Percentiles rank a stretch among this genome's conserved stretches.
Evolutionary conservation across 768 basidiomycete genomes (phyloP).

Genomic region (Hypsizygus marmoreus): DNA sequence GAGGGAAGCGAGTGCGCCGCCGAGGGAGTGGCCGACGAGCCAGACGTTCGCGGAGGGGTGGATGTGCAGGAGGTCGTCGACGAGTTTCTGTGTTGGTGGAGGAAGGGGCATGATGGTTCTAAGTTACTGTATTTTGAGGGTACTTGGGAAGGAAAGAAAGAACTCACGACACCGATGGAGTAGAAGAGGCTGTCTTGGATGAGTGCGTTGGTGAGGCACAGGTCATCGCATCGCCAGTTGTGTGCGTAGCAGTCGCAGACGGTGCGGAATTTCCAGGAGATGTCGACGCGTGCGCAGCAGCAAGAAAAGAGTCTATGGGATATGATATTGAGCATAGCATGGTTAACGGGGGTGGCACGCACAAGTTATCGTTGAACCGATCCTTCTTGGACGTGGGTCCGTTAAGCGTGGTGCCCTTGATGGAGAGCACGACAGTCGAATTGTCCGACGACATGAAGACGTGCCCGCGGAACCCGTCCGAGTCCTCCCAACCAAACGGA

Average conservation of each 20-base stretch:
- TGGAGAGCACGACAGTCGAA: conserved; percentile 80
- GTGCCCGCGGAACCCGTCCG: conserved; percentile 86
- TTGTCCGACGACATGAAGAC: conserved; percentile 82
- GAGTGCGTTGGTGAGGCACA: conserved; percentile 82
- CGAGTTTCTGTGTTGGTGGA: conserved; percentile 70
- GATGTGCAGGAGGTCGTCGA: conserved; percentile 81
- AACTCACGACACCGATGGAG: conserved; percentile 77
- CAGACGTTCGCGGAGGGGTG: conserved; percentile 88
- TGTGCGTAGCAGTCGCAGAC: conserved; percentile 87
- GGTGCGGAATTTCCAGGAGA: conserved; percentile 81
- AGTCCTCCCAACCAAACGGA: conserved; percentile 77
- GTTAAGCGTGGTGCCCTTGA: conserved; percentile 84
- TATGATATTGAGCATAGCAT: neutral
- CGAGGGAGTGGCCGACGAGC: conserved; percentile 88
- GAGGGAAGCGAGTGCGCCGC: conserved; percentile 88
- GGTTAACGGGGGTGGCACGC: conserved; percentile 14
- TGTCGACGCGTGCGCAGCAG: conserved; percentile 89
- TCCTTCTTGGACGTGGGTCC: conserved; percentile 90
- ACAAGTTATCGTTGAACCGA: conserved; percentile 89
- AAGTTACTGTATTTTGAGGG: no score
- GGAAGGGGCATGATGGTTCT: no score
- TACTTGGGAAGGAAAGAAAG: neutral
- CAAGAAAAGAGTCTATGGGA: conserved; percentile 74
- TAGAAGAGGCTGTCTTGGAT: conserved; percentile 93
- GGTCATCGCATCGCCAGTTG: conserved; percentile 72